Evolutionary conservation across 768 basidiomycete species (phyloP).

Genomic region (Mycena rosella): DNA sequence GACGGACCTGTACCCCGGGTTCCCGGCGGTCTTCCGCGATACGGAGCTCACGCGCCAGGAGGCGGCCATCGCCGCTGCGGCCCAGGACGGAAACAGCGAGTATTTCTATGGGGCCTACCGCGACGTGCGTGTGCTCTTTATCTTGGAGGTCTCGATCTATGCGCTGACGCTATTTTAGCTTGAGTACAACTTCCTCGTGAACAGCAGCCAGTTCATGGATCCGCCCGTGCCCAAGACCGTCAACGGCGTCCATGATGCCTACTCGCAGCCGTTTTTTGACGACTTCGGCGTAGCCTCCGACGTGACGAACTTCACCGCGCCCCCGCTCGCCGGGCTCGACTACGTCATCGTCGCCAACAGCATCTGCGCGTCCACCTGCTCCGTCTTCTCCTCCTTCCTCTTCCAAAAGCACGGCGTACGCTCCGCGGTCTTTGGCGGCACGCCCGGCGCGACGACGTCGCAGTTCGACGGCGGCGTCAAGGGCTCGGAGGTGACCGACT

Average conservation of each 20-base stretch:
- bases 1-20: constrained; percentile 20
- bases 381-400: constrained; percentile 29
- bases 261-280: constrained; percentile 35
- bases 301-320: constrained; percentile 28
- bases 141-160: neutral
- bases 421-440: constrained; percentile 34
- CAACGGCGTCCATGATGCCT: constrained; percentile 34
- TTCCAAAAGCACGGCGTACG: constrained; percentile 28
- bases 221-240: constrained; percentile 31
- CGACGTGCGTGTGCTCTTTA: constrained; percentile 1
- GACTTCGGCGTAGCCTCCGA: constrained; percentile 32
- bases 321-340: constrained; percentile 26
- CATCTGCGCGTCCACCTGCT: constrained; percentile 34
- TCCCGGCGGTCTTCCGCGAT: no score
- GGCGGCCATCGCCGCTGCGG: constrained; percentile 17
- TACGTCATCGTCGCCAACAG: constrained; percentile 32
- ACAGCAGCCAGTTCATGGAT: constrained; percentile 32
- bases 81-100: constrained; percentile 17
- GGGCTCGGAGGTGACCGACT: constrained; percentile 34
- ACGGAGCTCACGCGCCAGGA: constrained; percentile 16
- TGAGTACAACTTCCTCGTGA: constrained; percentile 27
- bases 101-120: constrained; percentile 29
- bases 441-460: constrained; percentile 13
- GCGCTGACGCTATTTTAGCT: neutral
- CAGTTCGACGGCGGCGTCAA: constrained; percentile 36